Base-by-base conservation (phyloP, 2,329 filamentous ascomycete genomes). In the Xylariomycetidae sp. region DNA sequence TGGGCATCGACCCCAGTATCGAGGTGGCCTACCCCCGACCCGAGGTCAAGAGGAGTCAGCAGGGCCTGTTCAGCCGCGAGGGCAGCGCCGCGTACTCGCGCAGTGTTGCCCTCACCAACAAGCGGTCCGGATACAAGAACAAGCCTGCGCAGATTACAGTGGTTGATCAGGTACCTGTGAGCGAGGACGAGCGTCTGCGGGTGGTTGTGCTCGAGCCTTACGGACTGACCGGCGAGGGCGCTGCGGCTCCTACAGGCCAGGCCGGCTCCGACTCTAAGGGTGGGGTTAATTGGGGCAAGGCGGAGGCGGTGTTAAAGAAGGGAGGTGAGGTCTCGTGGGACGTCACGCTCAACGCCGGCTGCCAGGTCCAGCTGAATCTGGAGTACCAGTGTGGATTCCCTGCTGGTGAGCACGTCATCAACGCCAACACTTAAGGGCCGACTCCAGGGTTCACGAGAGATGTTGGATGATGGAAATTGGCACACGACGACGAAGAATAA, bases 321-420 rank as follows among this genome's bases (percentile, higher is more conserved):
- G 61, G 57, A 4, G 77, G 77, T 3, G 70, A 79, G 54, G 53
- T 82, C 4, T 54, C 55, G 34, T 82, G 77, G 75, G 65, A 72
- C 32, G 66, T 82, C 9, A 63, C 53, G 26, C 53, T 83, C 31
- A 71, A 77, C 39, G 65, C 74, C 1, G 75, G 77, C 17, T 67
- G 68, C 46, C 65, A 69, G 4, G 71, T 74, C 12, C 71, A 70
- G 54, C 54, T 84, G 40, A 58, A 59, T 16, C 50, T 85, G 38
- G 75, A 79, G 58, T 84, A 83, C 55, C 68, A 74, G 39, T 69
- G 79, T 13, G 66, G 65, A 15, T 61, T 74, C 44, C 79, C 79
- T 2, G 55, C 55, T 12, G 68, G 67, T 7, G 71, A 76, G 40
- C 52, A 43, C 6, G 61, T 66, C 30, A 36, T 57, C 5, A 38